These are phyloP conservation scores for Melastoma malabathricum DNA, from an alignment of 345 rosid species.

Conservation along the genomic window DNA sequence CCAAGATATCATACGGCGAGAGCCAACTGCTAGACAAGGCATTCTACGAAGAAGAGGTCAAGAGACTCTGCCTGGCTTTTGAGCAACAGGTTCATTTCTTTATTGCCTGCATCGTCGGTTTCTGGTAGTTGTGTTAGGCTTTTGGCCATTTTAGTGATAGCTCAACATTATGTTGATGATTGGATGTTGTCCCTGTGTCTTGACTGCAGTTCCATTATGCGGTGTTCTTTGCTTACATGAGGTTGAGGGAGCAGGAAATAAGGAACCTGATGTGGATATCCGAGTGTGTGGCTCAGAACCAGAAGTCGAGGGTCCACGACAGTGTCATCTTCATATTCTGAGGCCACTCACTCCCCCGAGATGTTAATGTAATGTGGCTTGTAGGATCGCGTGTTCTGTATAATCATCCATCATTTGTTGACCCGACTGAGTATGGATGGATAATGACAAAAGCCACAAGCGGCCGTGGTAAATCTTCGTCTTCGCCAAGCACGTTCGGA, in stretches of 20 bases:
- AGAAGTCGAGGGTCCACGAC: constrained; percentile 96
- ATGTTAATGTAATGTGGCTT: no score
- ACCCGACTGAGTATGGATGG: no score
- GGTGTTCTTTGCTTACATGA: constrained; percentile 91
- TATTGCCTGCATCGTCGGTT: neutral
- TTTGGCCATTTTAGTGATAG: neutral
- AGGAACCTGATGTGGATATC: constrained; percentile 99
- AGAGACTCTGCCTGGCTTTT: constrained; percentile 92
- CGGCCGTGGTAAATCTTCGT: no score
- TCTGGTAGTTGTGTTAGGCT: neutral
- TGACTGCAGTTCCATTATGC: constrained; percentile 76
- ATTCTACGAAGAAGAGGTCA: constrained; percentile 95
- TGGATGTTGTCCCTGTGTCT: neutral
- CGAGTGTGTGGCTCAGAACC: constrained; percentile 97
- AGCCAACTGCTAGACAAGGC: constrained; percentile 98
- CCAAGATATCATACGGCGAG: constrained; percentile 84
- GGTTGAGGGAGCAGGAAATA: constrained; percentile 97
- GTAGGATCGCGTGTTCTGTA: no score
- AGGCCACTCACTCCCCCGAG: neutral
- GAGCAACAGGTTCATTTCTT: constrained; percentile 75
- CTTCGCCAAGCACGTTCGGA: no score
- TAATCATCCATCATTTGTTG: no score
- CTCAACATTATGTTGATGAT: neutral
- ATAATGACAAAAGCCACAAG: no score
- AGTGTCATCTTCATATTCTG: constrained; percentile 91